These are phyloP conservation scores for Diaporthe batatas DNA, from an alignment of 2,329 filamentous ascomycete species.

Conservation along the genomic window DNA sequence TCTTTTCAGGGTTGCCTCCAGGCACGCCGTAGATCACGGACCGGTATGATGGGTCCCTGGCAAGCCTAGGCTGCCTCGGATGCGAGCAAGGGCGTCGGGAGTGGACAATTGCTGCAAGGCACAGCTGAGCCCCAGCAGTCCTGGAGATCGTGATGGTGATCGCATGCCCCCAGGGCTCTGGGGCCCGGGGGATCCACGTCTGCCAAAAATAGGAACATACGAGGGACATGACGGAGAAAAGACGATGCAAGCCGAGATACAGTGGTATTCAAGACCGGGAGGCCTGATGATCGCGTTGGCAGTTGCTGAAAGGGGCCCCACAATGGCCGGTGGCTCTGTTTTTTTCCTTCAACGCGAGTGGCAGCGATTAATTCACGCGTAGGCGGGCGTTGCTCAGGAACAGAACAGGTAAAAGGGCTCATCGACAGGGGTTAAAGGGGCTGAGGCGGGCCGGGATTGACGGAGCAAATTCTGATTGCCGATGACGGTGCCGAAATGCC, in stretches of 20 bases:
- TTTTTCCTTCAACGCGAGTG: background rate
- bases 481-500: conserved; percentile 29
- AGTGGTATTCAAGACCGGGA: background rate
- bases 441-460: background rate
- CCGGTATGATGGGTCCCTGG: conserved; percentile 15
- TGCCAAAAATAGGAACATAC: conserved; percentile 24
- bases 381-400: background rate
- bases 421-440: conserved; percentile 11
- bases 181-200: conserved; percentile 6
- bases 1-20: conserved; percentile 19
- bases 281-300: conserved; percentile 9
- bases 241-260: background rate
- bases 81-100: conserved; percentile 21
- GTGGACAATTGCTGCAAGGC: conserved; percentile 13
- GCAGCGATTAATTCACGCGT: conserved; percentile 26
- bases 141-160: conserved; percentile 33
- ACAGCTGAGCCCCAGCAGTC: conserved; percentile 19
- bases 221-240: background rate
- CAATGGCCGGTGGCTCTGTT: conserved; percentile 25
- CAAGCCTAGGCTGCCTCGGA: conserved; percentile 21
- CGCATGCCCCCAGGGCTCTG: background rate
- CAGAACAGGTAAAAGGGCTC: background rate
- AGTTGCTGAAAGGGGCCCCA: background rate
- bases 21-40: conserved; percentile 19
- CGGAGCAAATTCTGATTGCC: conserved; percentile 33